Conservation (phyloP, 23 red algal genomes). For the Gracilariopsis chorda region DNA sequence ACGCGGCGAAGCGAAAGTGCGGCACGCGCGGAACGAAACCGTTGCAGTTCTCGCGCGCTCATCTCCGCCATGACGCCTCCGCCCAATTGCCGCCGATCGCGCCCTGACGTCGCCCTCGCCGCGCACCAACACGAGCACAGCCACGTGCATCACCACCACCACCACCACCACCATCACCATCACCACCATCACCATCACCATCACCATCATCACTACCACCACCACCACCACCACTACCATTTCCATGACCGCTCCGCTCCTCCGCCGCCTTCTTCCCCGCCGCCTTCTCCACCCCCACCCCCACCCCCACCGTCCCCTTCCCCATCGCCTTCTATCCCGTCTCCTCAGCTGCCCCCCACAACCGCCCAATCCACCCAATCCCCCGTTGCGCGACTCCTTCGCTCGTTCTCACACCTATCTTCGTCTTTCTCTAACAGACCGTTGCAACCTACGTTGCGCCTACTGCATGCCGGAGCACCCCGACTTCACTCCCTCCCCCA, state of each 20-base stretch:
- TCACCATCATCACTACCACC: background rate
- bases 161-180: background rate
- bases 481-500: slow-evolving; percentile 31
- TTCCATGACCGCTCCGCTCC: background rate
- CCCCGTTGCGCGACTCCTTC: slow-evolving; percentile 70
- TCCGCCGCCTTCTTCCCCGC: background rate
- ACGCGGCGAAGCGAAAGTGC: no score
- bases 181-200: background rate
- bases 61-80: no score
- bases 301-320: background rate
- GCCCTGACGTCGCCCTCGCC: no score
- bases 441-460: slow-evolving; percentile 90
- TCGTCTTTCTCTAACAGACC: slow-evolving; percentile 89
- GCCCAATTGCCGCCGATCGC: no score
- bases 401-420: slow-evolving; percentile 84
- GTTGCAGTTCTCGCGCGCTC: no score
- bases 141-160: no score
- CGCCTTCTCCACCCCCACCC: background rate
- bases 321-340: background rate
- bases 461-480: slow-evolving; percentile 95
- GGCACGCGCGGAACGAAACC: no score
- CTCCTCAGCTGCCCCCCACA: background rate
- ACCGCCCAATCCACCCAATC: background rate
- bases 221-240: background rate
- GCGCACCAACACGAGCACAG: no score